Base-by-base conservation (phyloP, 2,329 filamentous ascomycete species). In the Xylaria arbuscula region DNA sequence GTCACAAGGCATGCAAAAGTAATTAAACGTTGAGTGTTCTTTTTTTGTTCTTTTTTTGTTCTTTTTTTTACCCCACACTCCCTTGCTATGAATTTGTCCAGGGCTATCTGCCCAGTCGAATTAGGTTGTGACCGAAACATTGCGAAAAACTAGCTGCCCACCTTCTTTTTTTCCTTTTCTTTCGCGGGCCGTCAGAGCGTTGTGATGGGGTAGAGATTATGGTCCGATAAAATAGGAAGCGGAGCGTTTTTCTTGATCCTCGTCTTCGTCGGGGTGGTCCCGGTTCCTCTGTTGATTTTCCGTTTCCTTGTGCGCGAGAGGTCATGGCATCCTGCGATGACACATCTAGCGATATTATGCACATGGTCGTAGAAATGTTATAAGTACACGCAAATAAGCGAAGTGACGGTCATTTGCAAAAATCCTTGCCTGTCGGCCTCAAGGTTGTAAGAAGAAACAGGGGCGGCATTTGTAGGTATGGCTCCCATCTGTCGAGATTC, bases 361-460 rank as follows among this genome's bases (percentile, higher is more conserved):
- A 58, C 58, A 42, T 54, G 50, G 40, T 34, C 22, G 36, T 59
- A 19, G 7, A 57, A 61, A 53, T 48, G 19, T 3, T 66, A 67
- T 62, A 62, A 64, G 50, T 71, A 71, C 66, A 71, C 22, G 56
- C 63, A 64, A 64, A 70, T 59, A 53, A 62, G 48, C 53, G 15
- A 40, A 63, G 24, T 7, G 15, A 19, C 7, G 17, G 48, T 51
- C 54, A 47, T 59, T 62, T 56, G 57, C 59, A 45, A 15, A 56
- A 59, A 19, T n/a, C 15, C 15, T 54, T 42, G 56, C 34, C 67
- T 19, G 45, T 36, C 55, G 24, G n/a, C 10, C 54, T 28, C 13
- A 22, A 36, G 53, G 19, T 36, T 45, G 55, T 28, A 63, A 47
- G 62, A 57, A 54, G 54, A 28, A 47, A 13, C 28, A 51, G 13